Base-by-base conservation (phyloP, 169 alveolate species). In the Toxoplasma gondii region DNA sequence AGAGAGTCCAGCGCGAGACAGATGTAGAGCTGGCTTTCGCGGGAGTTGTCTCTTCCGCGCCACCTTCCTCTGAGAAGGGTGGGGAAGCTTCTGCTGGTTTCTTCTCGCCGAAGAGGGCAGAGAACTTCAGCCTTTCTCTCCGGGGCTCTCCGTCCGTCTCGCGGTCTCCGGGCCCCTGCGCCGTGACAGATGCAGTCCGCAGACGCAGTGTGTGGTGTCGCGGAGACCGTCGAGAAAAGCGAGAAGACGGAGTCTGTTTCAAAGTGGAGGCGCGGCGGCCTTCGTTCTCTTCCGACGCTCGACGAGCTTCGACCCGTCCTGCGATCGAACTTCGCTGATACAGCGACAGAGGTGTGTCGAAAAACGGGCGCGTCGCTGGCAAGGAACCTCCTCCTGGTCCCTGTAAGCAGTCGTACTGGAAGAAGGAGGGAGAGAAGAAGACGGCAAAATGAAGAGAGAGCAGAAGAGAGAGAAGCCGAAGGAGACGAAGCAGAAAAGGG, bases 271-370 rank as follows among this genome's bases (percentile, higher is more conserved):
- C 7, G 4, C 34, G 74, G 5, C 74, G 74, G 31, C n/a, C 34
- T 31, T 22, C 34, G 7, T 31, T 31, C 5, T 27, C 74, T 27
- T 4, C 29, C 74, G 86, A 78, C n/a, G 86, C 86, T 16, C 86
- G 86, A 4, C 86, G 67, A 2, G 90, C 90, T 41, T 82, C 90
- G 38, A 36, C 90, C 4, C 90, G 53, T 39, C 90, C 90, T 41
- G 90, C 64, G 17, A 82, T 82, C n/a, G 90, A 82, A 41, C 41
- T 82, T 10, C 90, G 53, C 90, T 82, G 90, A 49, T 82, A 82
- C 19, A 82, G 64, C 17, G 90, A 41, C 53, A 82, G 64, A 64
- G 90, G 90, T 67, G 90, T 82, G 41, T 82, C 90, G 36, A 82
- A 82, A 31, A 41, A 43, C 1, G 64, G 90, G 5, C 64, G 90